Conservation (phyloP, 2,329 filamentous ascomycete species). For the Botryotinia convoluta region DNA sequence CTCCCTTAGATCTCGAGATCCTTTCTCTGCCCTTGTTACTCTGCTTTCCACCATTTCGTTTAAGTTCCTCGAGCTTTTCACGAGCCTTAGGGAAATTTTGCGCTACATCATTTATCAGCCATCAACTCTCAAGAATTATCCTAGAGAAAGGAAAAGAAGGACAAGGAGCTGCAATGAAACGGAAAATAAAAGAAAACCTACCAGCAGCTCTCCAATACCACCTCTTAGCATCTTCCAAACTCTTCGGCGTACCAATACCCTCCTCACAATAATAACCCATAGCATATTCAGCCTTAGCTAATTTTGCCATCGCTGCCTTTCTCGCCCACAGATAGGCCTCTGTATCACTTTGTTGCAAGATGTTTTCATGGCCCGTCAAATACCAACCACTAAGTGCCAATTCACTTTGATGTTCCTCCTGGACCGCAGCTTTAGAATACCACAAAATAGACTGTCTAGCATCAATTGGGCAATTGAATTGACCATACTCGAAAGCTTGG, state of each 20-base stretch:
- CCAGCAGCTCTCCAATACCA: slow-evolving; percentile 98
- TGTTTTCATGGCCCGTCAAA: slow-evolving; percentile 82
- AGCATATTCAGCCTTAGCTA: slow-evolving; percentile 94
- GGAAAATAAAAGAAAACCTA: slow-evolving; percentile 51
- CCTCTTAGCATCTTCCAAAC: slow-evolving; percentile 90
- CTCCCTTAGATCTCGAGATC: slow-evolving; percentile 71
- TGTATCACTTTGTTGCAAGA: slow-evolving; percentile 87
- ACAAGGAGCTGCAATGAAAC: background rate
- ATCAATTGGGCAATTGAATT: slow-evolving; percentile 79
- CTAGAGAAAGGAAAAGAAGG: background rate
- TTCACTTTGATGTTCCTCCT: slow-evolving; percentile 93
- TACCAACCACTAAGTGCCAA: slow-evolving; percentile 89
- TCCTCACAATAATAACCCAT: slow-evolving; percentile 98
- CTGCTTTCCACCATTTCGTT: slow-evolving; percentile 69
- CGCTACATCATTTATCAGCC: slow-evolving; percentile 50
- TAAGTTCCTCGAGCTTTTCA: slow-evolving; percentile 88
- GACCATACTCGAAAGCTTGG: slow-evolving; percentile 83
- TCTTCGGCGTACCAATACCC: slow-evolving; percentile 82
- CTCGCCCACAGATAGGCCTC: slow-evolving; percentile 97
- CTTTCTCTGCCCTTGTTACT: slow-evolving; percentile 71
- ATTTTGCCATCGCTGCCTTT: slow-evolving; percentile 82
- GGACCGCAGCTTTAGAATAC: slow-evolving; percentile 88
- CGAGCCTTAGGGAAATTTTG: slow-evolving; percentile 94
- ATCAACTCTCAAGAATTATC: background rate
- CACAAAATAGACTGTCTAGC: slow-evolving; percentile 83